phyloP scores from a whole-genome alignment of 2,329 filamentous ascomycete genomes.

The Nothophoma quercina region DNA sequence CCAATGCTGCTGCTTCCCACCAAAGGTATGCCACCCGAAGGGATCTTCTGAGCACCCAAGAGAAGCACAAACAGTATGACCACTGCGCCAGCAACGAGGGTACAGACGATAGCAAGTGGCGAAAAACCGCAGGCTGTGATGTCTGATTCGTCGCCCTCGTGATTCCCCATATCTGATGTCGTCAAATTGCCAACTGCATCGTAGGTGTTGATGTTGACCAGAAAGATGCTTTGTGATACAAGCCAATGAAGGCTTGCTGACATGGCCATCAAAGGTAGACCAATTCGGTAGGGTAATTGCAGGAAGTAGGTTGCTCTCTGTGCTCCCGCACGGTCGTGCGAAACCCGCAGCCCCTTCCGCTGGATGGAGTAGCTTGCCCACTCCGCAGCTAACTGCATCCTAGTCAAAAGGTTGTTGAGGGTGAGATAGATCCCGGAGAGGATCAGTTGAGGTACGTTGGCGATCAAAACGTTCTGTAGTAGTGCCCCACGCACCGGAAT shows the following conservation, averaged over 20 bases:
- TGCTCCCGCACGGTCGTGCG: constrained; percentile 27
- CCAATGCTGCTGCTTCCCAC: neutral
- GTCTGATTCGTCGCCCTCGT: neutral
- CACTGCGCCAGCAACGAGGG: neutral
- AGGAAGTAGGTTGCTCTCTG: constrained; percentile 52
- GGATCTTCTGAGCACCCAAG: neutral
- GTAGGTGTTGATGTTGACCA: constrained; percentile 29
- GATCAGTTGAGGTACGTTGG: neutral
- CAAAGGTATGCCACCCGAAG: neutral
- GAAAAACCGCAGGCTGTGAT: neutral
- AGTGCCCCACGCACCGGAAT: neutral
- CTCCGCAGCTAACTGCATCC: neutral
- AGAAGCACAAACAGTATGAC: neutral
- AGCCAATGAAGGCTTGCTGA: constrained; percentile 53
- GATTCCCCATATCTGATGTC: neutral
- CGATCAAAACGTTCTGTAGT: neutral
- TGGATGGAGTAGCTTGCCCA: neutral
- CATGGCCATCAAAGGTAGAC: constrained; percentile 45
- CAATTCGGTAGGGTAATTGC: constrained; percentile 49
- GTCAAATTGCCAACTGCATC: no score
- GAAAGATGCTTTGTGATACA: constrained; percentile 54
- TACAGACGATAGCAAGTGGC: neutral
- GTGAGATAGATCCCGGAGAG: neutral
- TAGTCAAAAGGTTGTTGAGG: neutral
- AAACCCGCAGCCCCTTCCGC: constrained; percentile 48